Base-by-base conservation (phyloP, 495 filamentous ascomycete genomes). In the Neurospora sp. region DNA sequence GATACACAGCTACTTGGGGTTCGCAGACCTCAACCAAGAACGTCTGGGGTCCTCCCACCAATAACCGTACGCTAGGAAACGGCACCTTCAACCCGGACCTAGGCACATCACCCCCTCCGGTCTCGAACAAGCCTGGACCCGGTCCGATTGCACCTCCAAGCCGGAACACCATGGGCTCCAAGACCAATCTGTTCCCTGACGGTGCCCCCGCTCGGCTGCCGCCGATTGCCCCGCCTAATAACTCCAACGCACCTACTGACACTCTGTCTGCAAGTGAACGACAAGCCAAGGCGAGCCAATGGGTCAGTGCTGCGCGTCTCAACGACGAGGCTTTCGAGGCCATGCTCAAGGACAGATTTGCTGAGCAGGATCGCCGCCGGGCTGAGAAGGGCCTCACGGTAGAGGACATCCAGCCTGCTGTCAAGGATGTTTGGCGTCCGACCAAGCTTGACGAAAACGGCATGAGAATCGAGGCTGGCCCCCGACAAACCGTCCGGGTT, bases 21-120 rank as follows among this genome's bases (percentile, higher is more conserved):
- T 73, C 75, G 20, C 83, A 84, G 61, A 81, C 86, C 27, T 82
- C 84, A 1, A 81, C 87, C 37, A 84, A 87, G 69, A 93, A 91
- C 76, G 88, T 91, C 7, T 94, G 92, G 92, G 92, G 91, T 41
- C 88, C 90, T n/a, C 85, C 91, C 9, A 89, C 85, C 68, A 91
- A 87, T 76, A 88, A 92, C 75, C 88, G 88, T 72, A 88, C 87
- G 27, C 84, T 94, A 31, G 92, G 92, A 3, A 94, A 94, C 75
- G 92, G 92, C n/a, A 91, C 91, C 4, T 94, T 94, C 76, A 88
- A 89, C 68, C 86, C 88, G 68, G 85, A 88, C 70, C 81, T 93
- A 22, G 84, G 86, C 10, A 79, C 84, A 78, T 69, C 82, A 74
- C 74, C 81, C 81, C 42, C 83, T 78, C 74, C 73, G 75, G 78